Percentiles rank a stretch among this genome's conserved stretches.
Conservation (phyloP, 495 filamentous ascomycete genomes). For the Aspergillus nanangensis region DNA sequence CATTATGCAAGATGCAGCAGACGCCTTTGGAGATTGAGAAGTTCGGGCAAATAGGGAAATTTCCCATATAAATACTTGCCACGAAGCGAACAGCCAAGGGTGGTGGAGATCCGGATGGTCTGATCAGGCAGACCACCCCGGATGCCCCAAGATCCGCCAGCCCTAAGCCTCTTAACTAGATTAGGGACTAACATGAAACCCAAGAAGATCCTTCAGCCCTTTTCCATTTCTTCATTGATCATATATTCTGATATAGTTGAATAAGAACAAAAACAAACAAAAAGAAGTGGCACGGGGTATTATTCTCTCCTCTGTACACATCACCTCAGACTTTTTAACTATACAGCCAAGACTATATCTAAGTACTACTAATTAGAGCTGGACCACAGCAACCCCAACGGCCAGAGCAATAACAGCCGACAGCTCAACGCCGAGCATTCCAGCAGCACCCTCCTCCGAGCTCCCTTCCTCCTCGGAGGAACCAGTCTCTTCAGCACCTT, state of each 20-base stretch:
- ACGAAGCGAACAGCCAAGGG: no score
- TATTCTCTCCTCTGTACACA: neutral
- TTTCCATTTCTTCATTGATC: no score
- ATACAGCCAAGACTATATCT: neutral
- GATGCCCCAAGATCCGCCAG: constrained; percentile 9
- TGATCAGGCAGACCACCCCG: constrained; percentile 22
- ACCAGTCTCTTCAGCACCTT: neutral
- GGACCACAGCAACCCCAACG: constrained; percentile 6
- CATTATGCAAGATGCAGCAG: no score
- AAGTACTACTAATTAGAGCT: neutral
- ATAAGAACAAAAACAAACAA: no score
- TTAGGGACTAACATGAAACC: no score
- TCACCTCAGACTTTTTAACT: neutral
- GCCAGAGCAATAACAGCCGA: constrained; percentile 6
- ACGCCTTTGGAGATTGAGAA: neutral
- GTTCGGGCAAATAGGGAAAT: no score
- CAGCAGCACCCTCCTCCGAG: constrained; percentile 8
- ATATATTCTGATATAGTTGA: no score
- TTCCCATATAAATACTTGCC: no score
- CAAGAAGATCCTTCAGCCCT: no score
- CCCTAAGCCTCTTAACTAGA: neutral
- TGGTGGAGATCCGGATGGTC: constrained; percentile 12
- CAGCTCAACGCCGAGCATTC: constrained; percentile 4
- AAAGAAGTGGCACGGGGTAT: no score
- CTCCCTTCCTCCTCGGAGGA: neutral